Conservation (phyloP, 2,329 filamentous ascomycete genomes). For the Aspergillus jensenii region DNA sequence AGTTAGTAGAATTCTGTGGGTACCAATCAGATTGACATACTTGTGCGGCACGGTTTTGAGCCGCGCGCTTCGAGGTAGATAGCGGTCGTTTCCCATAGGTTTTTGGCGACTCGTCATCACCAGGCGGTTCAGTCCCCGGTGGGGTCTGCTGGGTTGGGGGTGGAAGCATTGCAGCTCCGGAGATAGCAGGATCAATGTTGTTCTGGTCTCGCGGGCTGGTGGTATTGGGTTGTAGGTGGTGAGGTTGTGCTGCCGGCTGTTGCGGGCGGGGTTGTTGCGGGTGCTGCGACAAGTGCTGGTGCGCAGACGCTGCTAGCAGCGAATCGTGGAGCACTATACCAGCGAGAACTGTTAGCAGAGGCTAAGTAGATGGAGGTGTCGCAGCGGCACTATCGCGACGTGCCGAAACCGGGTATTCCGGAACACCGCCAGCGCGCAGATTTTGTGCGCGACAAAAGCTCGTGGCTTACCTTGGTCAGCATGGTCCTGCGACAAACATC, state of each 20-base stretch:
- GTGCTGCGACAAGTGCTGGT: slow-evolving; percentile 48
- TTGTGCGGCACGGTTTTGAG: slow-evolving; percentile 95
- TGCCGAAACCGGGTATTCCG: slow-evolving; percentile 34
- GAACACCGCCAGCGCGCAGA: neutral
- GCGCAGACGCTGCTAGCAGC: slow-evolving; percentile 53
- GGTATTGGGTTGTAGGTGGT: slow-evolving; percentile 39
- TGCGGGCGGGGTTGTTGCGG: slow-evolving; percentile 41
- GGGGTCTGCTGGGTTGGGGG: slow-evolving; percentile 32
- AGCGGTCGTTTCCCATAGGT: slow-evolving; percentile 77
- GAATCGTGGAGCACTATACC: slow-evolving; percentile 61
- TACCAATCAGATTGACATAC: slow-evolving; percentile 53
- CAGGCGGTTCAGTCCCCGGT: slow-evolving; percentile 26
- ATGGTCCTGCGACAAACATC: slow-evolving; percentile 36
- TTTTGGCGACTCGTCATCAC: slow-evolving; percentile 62
- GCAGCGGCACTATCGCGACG: neutral
- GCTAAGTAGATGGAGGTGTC: neutral
- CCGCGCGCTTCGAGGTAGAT: slow-evolving; percentile 92
- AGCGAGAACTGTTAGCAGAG: slow-evolving; percentile 12
- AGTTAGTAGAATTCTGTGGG: slow-evolving; percentile 14
- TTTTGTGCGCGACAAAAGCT: slow-evolving; percentile 14
- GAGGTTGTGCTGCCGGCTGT: slow-evolving; percentile 43
- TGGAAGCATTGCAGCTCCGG: slow-evolving; percentile 52
- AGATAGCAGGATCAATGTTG: slow-evolving; percentile 61
- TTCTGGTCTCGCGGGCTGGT: slow-evolving; percentile 49
- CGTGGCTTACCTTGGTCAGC: slow-evolving; percentile 46